phyloP scores from a whole-genome alignment of 2,329 filamentous ascomycete genomes.

The Aspergillus quadrilineatus region DNA sequence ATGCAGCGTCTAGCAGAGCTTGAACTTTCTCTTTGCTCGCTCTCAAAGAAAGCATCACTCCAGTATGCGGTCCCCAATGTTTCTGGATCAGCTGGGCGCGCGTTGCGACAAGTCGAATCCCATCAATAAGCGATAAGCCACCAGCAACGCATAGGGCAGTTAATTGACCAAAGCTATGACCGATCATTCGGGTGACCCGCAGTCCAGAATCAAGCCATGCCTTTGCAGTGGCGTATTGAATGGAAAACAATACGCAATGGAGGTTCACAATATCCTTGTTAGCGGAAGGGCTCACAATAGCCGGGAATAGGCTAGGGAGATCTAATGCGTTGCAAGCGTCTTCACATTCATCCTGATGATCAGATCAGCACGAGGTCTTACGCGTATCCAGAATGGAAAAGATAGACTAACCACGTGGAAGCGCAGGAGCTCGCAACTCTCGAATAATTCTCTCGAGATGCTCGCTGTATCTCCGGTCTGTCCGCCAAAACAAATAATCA shows the following conservation, averaged over 20 bases:
- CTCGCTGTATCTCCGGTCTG: not conserved
- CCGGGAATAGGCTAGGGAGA: conserved; percentile 33
- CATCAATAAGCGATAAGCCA: conserved; percentile 30
- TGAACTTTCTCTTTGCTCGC: not conserved
- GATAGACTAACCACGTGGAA: no score
- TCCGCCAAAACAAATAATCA: not conserved
- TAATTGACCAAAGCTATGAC: conserved; percentile 42
- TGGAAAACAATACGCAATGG: conserved; percentile 39
- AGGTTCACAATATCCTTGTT: conserved; percentile 26
- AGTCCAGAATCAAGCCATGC: conserved; percentile 42
- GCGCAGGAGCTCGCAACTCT: no score
- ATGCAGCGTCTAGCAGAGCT: not conserved
- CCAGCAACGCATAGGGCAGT: conserved; percentile 36
- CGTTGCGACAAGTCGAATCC: conserved; percentile 27
- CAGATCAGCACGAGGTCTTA: no score
- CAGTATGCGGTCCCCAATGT: conserved; percentile 26
- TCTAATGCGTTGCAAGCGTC: conserved; percentile 17
- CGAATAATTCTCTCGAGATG: no score
- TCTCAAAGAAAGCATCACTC: not conserved
- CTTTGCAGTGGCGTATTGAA: conserved; percentile 40
- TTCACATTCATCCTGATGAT: no score
- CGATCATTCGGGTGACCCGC: conserved; percentile 33
- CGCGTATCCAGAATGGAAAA: no score
- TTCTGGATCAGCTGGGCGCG: conserved; percentile 33
- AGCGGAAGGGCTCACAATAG: conserved; percentile 25